Evolutionary conservation across 331 rosid genomes (phyloP).

Genomic region (Cucumis variabilis): DNA sequence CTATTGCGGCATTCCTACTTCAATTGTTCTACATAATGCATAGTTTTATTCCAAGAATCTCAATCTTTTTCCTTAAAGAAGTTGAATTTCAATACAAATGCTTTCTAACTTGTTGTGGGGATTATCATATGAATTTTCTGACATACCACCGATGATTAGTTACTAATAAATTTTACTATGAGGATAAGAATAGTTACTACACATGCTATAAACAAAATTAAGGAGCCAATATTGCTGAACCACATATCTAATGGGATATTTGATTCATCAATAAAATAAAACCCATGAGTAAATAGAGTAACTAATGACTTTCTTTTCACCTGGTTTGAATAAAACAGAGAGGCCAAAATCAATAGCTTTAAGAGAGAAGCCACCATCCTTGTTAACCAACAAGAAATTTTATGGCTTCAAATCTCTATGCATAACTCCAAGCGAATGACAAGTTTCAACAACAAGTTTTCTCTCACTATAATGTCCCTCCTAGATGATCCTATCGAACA

Average conservation of each 20-base stretch:
- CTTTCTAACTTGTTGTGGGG: conserved; percentile 6
- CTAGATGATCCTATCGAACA: conserved; percentile 95
- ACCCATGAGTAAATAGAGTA: too few species aligned
- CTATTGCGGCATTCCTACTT: conserved; percentile 26
- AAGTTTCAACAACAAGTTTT: conserved; percentile 95
- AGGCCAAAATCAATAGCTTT: too few species aligned
- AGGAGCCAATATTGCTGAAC: background rate
- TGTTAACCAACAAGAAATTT: too few species aligned
- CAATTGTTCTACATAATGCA: conserved; percentile 2
- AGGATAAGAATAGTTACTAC: conserved; percentile 6
- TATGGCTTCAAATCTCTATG: too few species aligned
- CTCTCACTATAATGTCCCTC: conserved; percentile 97
- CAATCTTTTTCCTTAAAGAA: conserved; percentile 26
- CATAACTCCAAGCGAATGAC: conserved; percentile 99
- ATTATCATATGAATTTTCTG: conserved; percentile 11
- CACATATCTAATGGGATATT: background rate
- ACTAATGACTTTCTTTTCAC: too few species aligned
- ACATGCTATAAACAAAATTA: background rate
- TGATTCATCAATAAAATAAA: too few species aligned
- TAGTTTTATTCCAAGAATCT: conserved; percentile 15
- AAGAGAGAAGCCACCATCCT: too few species aligned
- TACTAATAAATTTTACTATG: background rate
- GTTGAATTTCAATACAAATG: conserved; percentile 13
- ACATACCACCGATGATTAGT: background rate
- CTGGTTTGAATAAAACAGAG: too few species aligned